Percentiles rank a stretch among this genome's conserved stretches.
phyloP scores from a whole-genome alignment of 2,329 filamentous ascomycete genomes.

The Diatrype stigma region DNA sequence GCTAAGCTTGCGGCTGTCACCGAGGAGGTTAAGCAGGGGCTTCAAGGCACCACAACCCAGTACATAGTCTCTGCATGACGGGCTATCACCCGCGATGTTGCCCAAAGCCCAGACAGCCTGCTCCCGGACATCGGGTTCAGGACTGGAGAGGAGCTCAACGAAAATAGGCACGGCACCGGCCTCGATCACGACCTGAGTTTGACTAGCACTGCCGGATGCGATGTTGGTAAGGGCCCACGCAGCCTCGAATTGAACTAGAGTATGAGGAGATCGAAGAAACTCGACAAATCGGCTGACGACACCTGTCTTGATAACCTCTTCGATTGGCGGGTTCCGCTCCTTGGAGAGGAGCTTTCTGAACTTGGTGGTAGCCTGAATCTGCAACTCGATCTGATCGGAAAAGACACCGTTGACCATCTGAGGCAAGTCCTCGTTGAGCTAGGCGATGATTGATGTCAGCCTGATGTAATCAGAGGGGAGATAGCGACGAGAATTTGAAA shows the following conservation, averaged over 20 bases:
- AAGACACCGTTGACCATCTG: constrained; percentile 98
- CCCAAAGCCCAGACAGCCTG: constrained; percentile 98
- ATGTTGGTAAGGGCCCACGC: constrained; percentile 99
- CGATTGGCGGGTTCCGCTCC: constrained; percentile 97
- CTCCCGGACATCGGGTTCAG: constrained; percentile 94
- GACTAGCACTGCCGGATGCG: constrained; percentile 90
- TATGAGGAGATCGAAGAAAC: constrained; percentile 96
- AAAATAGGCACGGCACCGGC: constrained; percentile 98
- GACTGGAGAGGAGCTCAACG: constrained; percentile 90
- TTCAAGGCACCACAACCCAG: constrained; percentile 86
- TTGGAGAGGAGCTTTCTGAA: constrained; percentile 98
- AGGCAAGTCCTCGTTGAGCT: constrained; percentile 97
- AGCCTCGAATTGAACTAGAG: constrained; percentile 96
- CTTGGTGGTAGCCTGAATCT: constrained; percentile 96
- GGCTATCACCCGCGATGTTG: constrained; percentile 98
- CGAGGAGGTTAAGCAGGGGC: constrained; percentile 82
- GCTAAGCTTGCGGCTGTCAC: constrained; percentile 97
- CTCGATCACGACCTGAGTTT: constrained; percentile 98
- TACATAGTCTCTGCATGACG: constrained; percentile 94
- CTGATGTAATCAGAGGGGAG: background rate
- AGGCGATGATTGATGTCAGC: constrained; percentile 23
- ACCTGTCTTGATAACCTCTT: constrained; percentile 98
- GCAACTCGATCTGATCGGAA: constrained; percentile 95
- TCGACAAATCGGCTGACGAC: constrained; percentile 97
- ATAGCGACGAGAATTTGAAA: too few species aligned